Conservation (phyloP, 805 yeast species). For the Monosporozyma unispora region DNA sequence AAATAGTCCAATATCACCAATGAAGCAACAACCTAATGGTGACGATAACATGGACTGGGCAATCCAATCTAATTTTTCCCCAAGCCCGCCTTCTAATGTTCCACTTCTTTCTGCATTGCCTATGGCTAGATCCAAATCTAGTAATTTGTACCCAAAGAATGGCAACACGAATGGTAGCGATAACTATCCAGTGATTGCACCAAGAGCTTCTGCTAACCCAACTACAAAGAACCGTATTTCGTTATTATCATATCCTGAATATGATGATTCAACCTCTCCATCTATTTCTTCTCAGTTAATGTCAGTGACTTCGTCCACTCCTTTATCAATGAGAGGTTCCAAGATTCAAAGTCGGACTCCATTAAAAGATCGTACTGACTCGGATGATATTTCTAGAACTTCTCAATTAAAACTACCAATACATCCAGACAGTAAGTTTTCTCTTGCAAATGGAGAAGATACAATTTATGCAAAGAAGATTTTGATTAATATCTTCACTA, state of each 20-base stretch:
- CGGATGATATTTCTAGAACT: neutral
- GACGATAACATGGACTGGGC: constrained; percentile 5
- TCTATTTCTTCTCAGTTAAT: constrained; percentile 8
- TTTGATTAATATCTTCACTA: constrained; percentile 25
- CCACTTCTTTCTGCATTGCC: constrained; percentile 2
- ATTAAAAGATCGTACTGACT: neutral
- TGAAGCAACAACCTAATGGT: neutral
- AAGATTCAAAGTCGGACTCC: constrained; percentile 3
- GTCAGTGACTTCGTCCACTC: constrained; percentile 11
- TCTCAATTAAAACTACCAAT: neutral
- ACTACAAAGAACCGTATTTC: constrained; percentile 3
- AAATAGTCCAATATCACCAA: neutral
- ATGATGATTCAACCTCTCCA: constrained; percentile 4
- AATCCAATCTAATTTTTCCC: neutral
- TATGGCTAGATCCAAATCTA: constrained; percentile 8
- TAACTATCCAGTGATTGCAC: constrained; percentile 2
- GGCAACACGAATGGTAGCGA: neutral
- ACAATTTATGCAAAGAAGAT: constrained; percentile 20
- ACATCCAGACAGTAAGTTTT: neutral
- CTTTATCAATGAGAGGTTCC: constrained; percentile 7
- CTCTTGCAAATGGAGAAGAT: neutral
- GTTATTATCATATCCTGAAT: constrained; percentile 1
- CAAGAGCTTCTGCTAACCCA: constrained; percentile 4
- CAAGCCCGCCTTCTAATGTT: neutral
- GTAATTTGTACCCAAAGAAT: neutral